These are phyloP conservation scores for Trichoderma arundinaceum DNA, from an alignment of 2,329 filamentous ascomycete species.

Conservation along the genomic window DNA sequence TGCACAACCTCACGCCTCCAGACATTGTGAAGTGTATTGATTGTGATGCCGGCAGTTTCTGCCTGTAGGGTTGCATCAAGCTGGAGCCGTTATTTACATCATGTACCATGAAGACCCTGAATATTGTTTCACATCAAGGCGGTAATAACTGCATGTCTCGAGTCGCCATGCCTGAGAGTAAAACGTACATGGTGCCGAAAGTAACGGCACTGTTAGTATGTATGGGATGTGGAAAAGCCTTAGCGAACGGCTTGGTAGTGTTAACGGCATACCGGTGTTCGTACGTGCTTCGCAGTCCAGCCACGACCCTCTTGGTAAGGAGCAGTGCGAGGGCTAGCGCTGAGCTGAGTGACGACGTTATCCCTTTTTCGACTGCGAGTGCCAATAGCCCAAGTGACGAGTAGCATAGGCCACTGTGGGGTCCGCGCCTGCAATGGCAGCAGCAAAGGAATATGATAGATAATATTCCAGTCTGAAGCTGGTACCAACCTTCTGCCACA, in stretches of 20 bases:
- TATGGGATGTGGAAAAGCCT: background rate
- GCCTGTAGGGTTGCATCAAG: constrained; percentile 16
- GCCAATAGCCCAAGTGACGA: constrained; percentile 19
- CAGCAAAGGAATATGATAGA: constrained; percentile 6
- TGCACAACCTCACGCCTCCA: background rate
- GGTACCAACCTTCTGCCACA: background rate
- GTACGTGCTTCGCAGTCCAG: background rate
- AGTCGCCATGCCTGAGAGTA: too few species aligned
- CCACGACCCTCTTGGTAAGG: background rate
- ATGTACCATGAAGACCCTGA: background rate
- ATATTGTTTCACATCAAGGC: background rate
- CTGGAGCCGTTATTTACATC: background rate
- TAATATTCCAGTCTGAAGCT: constrained; percentile 8
- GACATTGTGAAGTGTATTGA: background rate
- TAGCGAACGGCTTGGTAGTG: background rate
- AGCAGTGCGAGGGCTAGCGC: background rate
- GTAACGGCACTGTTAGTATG: background rate
- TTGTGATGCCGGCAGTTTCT: constrained; percentile 6
- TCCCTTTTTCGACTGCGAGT: constrained; percentile 15
- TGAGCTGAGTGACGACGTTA: constrained; percentile 21
- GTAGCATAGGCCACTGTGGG: constrained; percentile 11
- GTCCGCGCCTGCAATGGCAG: constrained; percentile 11
- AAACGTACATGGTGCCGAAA: background rate
- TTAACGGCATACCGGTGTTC: background rate
- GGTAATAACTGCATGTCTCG: background rate